These are phyloP conservation scores for Prinsepia uniflora DNA, from an alignment of 306 rosid genomes.

Conservation along the genomic window DNA sequence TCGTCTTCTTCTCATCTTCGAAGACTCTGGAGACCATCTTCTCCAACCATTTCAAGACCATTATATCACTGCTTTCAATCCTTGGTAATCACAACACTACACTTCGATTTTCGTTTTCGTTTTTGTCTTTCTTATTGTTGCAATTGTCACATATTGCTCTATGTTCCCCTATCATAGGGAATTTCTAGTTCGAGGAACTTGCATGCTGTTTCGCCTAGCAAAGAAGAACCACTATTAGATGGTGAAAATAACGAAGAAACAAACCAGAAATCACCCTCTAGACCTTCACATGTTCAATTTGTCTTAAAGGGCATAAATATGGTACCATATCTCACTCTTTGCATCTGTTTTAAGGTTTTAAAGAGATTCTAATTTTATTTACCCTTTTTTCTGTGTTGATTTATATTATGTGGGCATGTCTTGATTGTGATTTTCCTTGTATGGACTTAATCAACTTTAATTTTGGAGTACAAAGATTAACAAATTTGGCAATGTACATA, in stretches of 20 bases:
- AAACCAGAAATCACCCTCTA: constrained; percentile 42
- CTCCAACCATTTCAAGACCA: constrained; percentile 48
- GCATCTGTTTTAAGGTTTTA: background rate
- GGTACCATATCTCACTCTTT: constrained; percentile 36
- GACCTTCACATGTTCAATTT: constrained; percentile 64
- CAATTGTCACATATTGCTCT: background rate
- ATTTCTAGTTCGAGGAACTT: constrained; percentile 58
- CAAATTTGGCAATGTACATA: background rate
- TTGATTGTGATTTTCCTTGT: background rate
- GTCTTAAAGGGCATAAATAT: constrained; percentile 65
- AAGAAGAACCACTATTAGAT: constrained; percentile 41
- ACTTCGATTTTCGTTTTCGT: no score
- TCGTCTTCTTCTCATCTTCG: constrained; percentile 38
- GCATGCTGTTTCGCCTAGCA: constrained; percentile 21
- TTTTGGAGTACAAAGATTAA: background rate
- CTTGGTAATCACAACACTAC: constrained; percentile 36
- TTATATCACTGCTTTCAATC: constrained; percentile 43
- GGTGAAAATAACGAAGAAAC: constrained; percentile 48
- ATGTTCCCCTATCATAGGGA: constrained; percentile 42
- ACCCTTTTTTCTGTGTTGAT: background rate
- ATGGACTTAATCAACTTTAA: background rate
- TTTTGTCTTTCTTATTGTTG: background rate
- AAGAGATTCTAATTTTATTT: background rate
- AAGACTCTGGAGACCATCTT: constrained; percentile 36
- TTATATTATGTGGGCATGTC: background rate